Evolutionary conservation across 2,329 filamentous ascomycete genomes (phyloP).

Genomic region (Boeremia lycopersici): DNA sequence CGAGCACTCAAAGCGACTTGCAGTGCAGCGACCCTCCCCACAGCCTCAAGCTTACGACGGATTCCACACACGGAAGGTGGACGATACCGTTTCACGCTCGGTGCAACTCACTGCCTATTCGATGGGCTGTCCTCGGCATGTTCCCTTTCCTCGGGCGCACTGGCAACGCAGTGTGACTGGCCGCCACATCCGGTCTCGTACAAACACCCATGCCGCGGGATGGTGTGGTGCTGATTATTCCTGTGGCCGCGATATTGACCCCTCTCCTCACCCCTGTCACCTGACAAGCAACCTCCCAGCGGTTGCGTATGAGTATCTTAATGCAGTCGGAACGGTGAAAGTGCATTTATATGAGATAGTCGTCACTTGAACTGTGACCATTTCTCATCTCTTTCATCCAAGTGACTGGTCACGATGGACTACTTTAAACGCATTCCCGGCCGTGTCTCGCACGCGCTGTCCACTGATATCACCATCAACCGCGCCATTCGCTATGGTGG

Average conservation of each 20-base stretch:
- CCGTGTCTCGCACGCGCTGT: constrained; percentile 25
- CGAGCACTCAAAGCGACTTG: constrained; percentile 11
- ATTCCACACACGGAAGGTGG: constrained; percentile 28
- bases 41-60: constrained; percentile 9
- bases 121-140: constrained; percentile 2
- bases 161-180: constrained; percentile 7
- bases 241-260: constrained; percentile 22
- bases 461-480: constrained; percentile 37
- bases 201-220: constrained; percentile 21
- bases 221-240: constrained; percentile 23
- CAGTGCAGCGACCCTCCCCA: constrained; percentile 14
- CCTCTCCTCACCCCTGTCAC: constrained; percentile 8
- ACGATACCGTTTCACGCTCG: constrained; percentile 12
- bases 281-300: background rate
- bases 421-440: constrained; percentile 24
- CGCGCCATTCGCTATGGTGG: constrained; percentile 37
- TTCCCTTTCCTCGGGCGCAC: constrained; percentile 1
- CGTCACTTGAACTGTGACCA: background rate
- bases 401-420: constrained; percentile 25
- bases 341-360: background rate
- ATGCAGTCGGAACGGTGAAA: too few relatives aligned
- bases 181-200: background rate
- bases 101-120: constrained; percentile 23
- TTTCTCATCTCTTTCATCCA: background rate
- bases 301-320: too few relatives aligned